Evolutionary conservation across 192 early-diverging fungal species (phyloP).

Genomic region (Coemansia sp.): DNA sequence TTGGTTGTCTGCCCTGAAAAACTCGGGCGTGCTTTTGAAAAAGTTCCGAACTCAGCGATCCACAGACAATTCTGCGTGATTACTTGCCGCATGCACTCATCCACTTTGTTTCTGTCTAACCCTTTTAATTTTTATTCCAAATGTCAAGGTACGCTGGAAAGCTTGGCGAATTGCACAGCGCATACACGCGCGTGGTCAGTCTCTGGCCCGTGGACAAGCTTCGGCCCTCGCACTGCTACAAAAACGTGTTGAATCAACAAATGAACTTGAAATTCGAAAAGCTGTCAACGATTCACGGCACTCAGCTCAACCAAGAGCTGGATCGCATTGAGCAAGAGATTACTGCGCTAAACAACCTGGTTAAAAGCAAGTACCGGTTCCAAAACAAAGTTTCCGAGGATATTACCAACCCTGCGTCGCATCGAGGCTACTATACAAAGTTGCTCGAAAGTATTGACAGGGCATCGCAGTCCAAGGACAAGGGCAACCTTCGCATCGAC

Average conservation of each 20-base stretch:
- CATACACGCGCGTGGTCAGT: constrained; percentile 59
- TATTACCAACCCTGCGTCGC: constrained; percentile 26
- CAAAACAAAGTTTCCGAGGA: constrained; percentile 25
- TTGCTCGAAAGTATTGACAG: constrained; percentile 38
- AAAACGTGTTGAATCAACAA: constrained; percentile 53
- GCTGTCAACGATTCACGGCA: constrained; percentile 22
- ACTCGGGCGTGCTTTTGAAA: neutral
- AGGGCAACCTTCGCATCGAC: constrained; percentile 35
- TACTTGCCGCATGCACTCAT: no score
- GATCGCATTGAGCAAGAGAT: constrained; percentile 20
- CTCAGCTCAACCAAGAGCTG: constrained; percentile 19
- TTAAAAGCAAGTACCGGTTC: constrained; percentile 23
- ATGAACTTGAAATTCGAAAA: constrained; percentile 39
- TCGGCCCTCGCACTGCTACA: constrained; percentile 67
- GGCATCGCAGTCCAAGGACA: constrained; percentile 21
- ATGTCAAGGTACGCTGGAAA: constrained; percentile 37
- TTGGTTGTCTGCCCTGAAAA: no score
- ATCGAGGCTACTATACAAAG: constrained; percentile 40
- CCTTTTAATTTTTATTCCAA: neutral
- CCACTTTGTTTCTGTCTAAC: neutral
- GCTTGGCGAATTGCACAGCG: constrained; percentile 53
- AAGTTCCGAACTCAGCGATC: neutral
- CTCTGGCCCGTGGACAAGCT: constrained; percentile 68
- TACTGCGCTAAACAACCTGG: constrained; percentile 23
- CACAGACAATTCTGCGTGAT: neutral